Evolutionary conservation across 208 protist species (phyloP).

Genomic region (Leishmania braziliensis): DNA sequence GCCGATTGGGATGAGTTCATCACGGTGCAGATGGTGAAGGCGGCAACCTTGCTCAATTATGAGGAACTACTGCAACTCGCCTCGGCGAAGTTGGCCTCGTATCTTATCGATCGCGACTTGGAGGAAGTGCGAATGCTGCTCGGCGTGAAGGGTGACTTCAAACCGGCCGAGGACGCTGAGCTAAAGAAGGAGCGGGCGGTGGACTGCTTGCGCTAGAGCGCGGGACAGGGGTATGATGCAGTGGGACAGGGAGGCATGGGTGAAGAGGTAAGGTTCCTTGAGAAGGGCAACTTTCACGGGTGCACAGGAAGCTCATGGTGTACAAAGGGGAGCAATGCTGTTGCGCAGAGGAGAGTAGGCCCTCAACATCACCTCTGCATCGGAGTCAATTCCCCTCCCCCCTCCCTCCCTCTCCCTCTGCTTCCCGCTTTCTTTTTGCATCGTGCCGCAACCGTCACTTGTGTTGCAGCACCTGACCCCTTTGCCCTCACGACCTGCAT

Average conservation of each 20-base stretch:
- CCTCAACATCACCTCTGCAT: background rate
- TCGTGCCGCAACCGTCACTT: background rate
- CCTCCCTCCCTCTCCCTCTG: background rate
- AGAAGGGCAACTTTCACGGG: background rate
- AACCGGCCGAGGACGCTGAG: constrained; percentile 76
- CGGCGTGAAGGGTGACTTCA: constrained; percentile 90
- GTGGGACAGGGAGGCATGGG: background rate
- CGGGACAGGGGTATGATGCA: background rate
- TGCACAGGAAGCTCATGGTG: background rate
- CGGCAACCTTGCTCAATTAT: constrained; percentile 88
- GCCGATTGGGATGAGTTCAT: constrained; percentile 75
- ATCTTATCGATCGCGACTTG: constrained; percentile 83
- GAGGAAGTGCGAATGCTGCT: constrained; percentile 87
- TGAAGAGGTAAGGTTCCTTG: background rate
- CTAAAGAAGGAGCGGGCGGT: constrained; percentile 78
- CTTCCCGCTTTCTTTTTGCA: background rate
- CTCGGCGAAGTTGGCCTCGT: constrained; percentile 81
- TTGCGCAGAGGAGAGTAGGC: background rate
- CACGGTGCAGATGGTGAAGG: constrained; percentile 82
- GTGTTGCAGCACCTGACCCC: background rate
- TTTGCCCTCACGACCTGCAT: background rate
- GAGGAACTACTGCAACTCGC: constrained; percentile 85
- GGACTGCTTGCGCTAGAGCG: constrained; percentile 24
- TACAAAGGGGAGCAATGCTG: background rate
- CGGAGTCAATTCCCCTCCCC: background rate